A percentile compares a stretch with the other conserved stretches of the same genome.
Evolutionary conservation across 2,329 filamentous ascomycete species (phyloP).

Genomic region (Epichloe aotearoae): DNA sequence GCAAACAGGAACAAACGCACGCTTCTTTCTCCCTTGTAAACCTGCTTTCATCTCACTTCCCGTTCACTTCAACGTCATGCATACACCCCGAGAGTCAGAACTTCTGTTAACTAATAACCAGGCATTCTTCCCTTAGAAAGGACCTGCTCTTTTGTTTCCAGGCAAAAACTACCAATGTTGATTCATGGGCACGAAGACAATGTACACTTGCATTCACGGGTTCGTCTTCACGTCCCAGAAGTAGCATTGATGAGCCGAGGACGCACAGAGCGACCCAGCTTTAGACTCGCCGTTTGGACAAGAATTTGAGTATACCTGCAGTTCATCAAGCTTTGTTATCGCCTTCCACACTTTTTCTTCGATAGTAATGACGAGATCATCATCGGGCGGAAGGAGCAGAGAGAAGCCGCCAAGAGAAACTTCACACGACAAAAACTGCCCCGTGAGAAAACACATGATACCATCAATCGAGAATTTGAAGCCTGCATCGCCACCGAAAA

Average conservation of each 20-base stretch:
- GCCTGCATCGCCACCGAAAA: conserved; percentile 21
- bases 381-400: not conserved
- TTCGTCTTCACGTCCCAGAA: not conserved
- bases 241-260: not conserved
- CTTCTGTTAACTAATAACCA: not conserved
- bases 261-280: not conserved
- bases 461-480: conserved; percentile 9
- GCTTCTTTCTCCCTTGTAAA: not conserved
- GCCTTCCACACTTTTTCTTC: not conserved
- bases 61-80: not conserved
- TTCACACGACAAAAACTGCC: conserved; percentile 15
- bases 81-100: not conserved
- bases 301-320: not conserved
- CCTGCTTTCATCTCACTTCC: not conserved
- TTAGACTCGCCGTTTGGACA: too few relatives aligned
- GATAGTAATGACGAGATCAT: not conserved
- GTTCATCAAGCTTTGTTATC: not conserved
- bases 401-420: conserved; percentile 5
- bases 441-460: not conserved
- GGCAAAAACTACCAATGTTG: not conserved
- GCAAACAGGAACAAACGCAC: not conserved
- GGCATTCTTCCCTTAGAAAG: not conserved
- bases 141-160: not conserved
- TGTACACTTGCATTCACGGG: not conserved
- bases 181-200: not conserved